These are phyloP conservation scores for Talaromyces sp. DNA, from an alignment of 2,329 filamentous ascomycete species.

Conservation along the genomic window DNA sequence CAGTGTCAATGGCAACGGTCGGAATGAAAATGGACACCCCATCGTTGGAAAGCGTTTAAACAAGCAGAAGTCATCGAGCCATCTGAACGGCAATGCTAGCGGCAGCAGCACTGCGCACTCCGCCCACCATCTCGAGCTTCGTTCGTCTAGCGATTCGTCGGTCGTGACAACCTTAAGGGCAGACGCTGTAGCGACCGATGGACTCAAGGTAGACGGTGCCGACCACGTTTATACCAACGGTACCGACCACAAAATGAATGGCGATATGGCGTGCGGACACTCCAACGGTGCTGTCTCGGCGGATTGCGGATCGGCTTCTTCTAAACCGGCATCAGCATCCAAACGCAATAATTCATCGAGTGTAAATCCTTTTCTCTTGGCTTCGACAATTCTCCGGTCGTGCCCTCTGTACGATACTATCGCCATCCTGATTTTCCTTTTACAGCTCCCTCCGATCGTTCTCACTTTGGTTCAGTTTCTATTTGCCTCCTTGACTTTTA, in stretches of 20 bases:
- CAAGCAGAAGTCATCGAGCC: slow-evolving; percentile 56
- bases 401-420: slow-evolving; percentile 93
- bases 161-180: slow-evolving; percentile 27
- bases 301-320: slow-evolving; percentile 29
- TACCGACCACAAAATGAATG: slow-evolving; percentile 33
- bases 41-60: slow-evolving; percentile 68
- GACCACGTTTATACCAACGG: slow-evolving; percentile 36
- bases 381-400: slow-evolving; percentile 80
- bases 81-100: slow-evolving; percentile 52
- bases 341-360: slow-evolving; percentile 48
- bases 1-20: slow-evolving; percentile 60
- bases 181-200: slow-evolving; percentile 29
- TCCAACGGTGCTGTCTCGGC: slow-evolving; percentile 31
- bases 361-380: slow-evolving; percentile 70
- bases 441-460: slow-evolving; percentile 84
- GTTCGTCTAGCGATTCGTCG: slow-evolving; percentile 38
- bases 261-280: slow-evolving; percentile 36
- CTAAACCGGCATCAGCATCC: slow-evolving; percentile 29
- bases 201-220: slow-evolving; percentile 34
- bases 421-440: slow-evolving; percentile 91
- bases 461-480: slow-evolving; percentile 86
- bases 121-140: slow-evolving; percentile 40
- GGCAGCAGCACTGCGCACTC: slow-evolving; percentile 39
- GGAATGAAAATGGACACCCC: slow-evolving; percentile 85
- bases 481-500: slow-evolving; percentile 89